Evolutionary conservation across 306 rosid species (phyloP).

Genomic region (Pueraria montana): DNA sequence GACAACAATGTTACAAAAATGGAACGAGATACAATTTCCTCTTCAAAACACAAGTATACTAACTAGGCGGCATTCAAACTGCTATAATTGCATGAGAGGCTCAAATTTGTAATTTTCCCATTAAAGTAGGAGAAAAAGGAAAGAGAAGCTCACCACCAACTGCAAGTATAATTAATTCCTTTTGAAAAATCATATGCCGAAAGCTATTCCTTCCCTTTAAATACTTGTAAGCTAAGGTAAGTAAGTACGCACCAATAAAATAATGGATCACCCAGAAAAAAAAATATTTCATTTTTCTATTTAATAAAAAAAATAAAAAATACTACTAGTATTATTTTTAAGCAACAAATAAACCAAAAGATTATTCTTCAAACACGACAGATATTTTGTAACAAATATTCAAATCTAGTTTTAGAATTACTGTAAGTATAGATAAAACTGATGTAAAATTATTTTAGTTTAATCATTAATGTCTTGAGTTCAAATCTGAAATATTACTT

Average conservation of each 20-base stretch:
- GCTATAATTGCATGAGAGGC: neutral
- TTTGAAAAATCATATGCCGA: neutral
- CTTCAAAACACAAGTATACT: neutral
- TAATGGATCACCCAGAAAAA: neutral
- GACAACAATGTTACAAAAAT: neutral
- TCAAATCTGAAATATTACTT: no score
- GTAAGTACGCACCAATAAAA: neutral
- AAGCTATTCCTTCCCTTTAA: conserved; percentile 14
- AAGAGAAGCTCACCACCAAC: neutral
- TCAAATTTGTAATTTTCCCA: conserved; percentile 8
- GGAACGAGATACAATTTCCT: neutral
- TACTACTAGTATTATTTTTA: no score
- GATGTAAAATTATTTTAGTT: no score
- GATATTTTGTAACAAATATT: no score
- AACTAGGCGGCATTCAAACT: neutral
- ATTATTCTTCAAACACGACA: no score
- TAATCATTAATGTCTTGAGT: no score
- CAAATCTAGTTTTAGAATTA: no score
- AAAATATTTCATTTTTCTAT: neutral
- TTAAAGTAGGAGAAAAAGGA: neutral
- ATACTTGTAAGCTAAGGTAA: neutral
- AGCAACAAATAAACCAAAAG: no score
- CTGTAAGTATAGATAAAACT: no score
- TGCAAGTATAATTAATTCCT: neutral
- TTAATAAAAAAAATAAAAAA: no score